These are phyloP conservation scores for Penicillium lividum DNA, from an alignment of 495 filamentous ascomycete species.

Conservation along the genomic window DNA sequence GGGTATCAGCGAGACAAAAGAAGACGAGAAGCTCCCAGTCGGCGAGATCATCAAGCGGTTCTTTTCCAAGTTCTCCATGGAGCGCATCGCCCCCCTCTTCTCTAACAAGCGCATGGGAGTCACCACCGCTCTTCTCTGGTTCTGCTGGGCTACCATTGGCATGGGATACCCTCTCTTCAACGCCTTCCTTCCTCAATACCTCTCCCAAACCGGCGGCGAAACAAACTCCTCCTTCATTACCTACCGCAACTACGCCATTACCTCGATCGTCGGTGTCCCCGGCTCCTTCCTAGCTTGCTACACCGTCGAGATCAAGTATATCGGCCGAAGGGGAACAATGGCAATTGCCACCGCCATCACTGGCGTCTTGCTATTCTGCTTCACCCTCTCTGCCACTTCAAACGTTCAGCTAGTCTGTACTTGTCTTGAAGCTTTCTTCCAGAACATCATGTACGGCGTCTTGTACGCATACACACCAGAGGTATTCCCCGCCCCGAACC, in stretches of 20 bases:
- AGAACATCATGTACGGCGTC: conserved; percentile 66
- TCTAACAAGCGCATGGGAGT: conserved; percentile 50
- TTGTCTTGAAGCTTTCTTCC: conserved; percentile 59
- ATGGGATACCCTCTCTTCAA: conserved; percentile 63
- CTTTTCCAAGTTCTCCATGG: conserved; percentile 56
- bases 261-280: conserved; percentile 57
- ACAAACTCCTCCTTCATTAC: conserved; percentile 45
- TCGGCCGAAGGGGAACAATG: conserved; percentile 64
- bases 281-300: conserved; percentile 57
- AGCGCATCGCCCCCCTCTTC: conserved; percentile 57
- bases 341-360: conserved; percentile 54
- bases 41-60: conserved; percentile 50
- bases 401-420: conserved; percentile 53
- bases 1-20: conserved; percentile 39
- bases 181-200: conserved; percentile 60
- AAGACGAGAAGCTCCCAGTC: conserved; percentile 37
- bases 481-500: conserved; percentile 59
- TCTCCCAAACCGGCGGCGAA: conserved; percentile 41
- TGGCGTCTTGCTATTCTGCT: conserved; percentile 59
- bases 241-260: conserved; percentile 64
- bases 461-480: conserved; percentile 64
- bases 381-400: conserved; percentile 52
- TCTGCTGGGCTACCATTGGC: conserved; percentile 59
- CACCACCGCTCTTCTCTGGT: conserved; percentile 53
- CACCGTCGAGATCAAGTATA: conserved; percentile 57